These are phyloP conservation scores for Heliamphora pulchella DNA, from an alignment of 179 eudicot species.

Conservation along the genomic window DNA sequence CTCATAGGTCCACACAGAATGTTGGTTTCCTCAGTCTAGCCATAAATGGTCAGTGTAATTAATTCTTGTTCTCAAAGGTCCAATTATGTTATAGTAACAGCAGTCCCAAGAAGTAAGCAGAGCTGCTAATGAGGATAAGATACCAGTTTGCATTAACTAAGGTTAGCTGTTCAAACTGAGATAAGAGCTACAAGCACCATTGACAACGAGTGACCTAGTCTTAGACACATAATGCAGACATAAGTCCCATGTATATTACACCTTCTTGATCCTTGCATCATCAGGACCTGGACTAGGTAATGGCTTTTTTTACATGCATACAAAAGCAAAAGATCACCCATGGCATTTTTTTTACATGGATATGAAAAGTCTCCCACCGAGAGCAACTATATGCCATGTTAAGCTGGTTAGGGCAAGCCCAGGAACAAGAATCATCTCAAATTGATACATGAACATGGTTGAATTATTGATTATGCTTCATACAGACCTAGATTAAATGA, in stretches of 20 bases:
- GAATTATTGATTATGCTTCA: not conserved
- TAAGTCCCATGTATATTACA: not conserved
- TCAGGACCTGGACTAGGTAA: not conserved
- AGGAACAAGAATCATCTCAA: not conserved
- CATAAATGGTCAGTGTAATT: not conserved
- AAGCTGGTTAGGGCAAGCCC: not conserved
- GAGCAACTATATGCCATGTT: not conserved
- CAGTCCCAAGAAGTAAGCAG: not conserved
- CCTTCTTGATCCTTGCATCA: not conserved
- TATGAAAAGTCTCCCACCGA: not conserved
- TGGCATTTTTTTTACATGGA: not conserved
- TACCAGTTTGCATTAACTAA: not conserved
- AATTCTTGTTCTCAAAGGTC: not conserved
- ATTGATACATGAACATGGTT: not conserved
- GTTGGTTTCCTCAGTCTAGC: not conserved
- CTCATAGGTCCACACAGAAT: not conserved
- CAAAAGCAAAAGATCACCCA: too few relatives aligned
- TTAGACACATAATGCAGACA: not conserved
- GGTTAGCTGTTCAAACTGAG: not conserved
- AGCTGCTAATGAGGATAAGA: not conserved
- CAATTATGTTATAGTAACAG: not conserved
- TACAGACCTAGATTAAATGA: not conserved
- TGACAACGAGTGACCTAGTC: not conserved
- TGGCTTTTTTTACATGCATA: not conserved
- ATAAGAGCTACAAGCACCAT: not conserved